Percentiles rank a stretch among this genome's conserved stretches.
Conservation (phyloP, 2,329 filamentous ascomycete species). For the Chaetomium olivaceum region DNA sequence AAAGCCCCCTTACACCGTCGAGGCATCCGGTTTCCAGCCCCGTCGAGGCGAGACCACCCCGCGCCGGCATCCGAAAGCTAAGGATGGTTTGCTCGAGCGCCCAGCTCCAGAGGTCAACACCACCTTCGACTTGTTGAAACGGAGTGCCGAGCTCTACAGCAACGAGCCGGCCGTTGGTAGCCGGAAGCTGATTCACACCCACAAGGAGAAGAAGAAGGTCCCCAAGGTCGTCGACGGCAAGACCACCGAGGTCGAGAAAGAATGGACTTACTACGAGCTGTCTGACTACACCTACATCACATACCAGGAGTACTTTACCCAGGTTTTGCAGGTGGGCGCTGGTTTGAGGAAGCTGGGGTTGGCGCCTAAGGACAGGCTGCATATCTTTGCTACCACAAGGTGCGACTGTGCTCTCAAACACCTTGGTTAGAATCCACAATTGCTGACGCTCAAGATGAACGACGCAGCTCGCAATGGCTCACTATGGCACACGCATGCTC, state of each 20-base stretch:
- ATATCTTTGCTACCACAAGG: slow-evolving; percentile 84
- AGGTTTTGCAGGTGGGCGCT: slow-evolving; percentile 67
- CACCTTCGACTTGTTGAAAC: slow-evolving; percentile 74
- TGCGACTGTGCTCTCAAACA: slow-evolving; percentile 40
- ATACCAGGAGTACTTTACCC: slow-evolving; percentile 75
- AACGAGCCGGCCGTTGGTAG: slow-evolving; percentile 67
- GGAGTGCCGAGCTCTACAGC: slow-evolving; percentile 63
- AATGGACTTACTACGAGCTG: slow-evolving; percentile 89
- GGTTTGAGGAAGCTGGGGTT: slow-evolving; percentile 76
- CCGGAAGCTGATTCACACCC: slow-evolving; percentile 72
- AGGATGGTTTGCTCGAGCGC: slow-evolving; percentile 66
- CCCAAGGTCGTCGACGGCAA: slow-evolving; percentile 85
- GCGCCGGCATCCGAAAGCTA: slow-evolving; percentile 69
- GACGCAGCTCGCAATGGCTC: slow-evolving; percentile 73
- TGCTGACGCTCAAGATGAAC: slow-evolving; percentile 21
- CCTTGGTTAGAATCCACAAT: background rate
- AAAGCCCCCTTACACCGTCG: slow-evolving; percentile 73
- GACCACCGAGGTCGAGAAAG: slow-evolving; percentile 78
- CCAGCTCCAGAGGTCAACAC: slow-evolving; percentile 72
- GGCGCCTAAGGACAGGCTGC: slow-evolving; percentile 65
- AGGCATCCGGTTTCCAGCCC: slow-evolving; percentile 68
- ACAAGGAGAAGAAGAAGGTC: slow-evolving; percentile 84
- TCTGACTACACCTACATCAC: slow-evolving; percentile 73
- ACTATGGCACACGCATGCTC: slow-evolving; percentile 73
- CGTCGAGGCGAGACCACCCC: slow-evolving; percentile 82